These are phyloP conservation scores for Daldinia loculata DNA, from an alignment of 495 filamentous ascomycete species.

Conservation along the genomic window DNA sequence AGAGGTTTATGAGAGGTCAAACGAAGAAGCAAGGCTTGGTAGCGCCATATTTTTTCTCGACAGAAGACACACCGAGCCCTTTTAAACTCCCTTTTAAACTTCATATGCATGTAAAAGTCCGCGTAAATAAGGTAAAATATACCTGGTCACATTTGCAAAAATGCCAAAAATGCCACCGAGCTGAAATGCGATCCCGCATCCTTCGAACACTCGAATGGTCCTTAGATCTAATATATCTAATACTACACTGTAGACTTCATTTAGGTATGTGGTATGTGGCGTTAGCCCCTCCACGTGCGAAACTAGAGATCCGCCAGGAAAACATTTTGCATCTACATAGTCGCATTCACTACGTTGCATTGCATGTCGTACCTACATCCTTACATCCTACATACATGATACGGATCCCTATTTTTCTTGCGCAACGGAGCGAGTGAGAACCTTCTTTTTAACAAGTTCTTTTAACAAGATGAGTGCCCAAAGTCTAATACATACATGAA, in stretches of 20 bases:
- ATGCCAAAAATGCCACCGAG: conserved; percentile 4
- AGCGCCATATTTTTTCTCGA: not conserved
- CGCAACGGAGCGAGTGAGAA: not conserved
- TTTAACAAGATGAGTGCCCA: too few relatives aligned
- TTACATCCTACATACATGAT: not conserved
- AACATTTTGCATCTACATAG: not conserved
- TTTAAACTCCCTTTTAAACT: not conserved
- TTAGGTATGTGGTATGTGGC: not conserved
- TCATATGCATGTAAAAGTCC: not conserved
- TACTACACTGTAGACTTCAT: too few relatives aligned
- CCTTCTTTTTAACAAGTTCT: not conserved
- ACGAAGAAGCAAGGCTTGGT: not conserved
- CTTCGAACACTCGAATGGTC: conserved; percentile 15
- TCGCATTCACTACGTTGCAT: conserved; percentile 3
- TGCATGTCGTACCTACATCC: conserved; percentile 3
- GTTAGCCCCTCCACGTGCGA: conserved; percentile 3
- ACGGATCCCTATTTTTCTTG: not conserved
- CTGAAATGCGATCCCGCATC: conserved; percentile 32
- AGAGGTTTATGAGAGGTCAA: not conserved
- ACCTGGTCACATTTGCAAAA: conserved; percentile 25
- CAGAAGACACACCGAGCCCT: not conserved
- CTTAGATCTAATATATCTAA: too few relatives aligned
- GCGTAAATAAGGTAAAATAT: conserved; percentile 14
- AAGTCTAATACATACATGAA: not conserved
- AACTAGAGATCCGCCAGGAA: not conserved